These are phyloP conservation scores for Vaucheria bursata DNA, from an alignment of 352 stramenopile species.

Conservation along the genomic window DNA sequence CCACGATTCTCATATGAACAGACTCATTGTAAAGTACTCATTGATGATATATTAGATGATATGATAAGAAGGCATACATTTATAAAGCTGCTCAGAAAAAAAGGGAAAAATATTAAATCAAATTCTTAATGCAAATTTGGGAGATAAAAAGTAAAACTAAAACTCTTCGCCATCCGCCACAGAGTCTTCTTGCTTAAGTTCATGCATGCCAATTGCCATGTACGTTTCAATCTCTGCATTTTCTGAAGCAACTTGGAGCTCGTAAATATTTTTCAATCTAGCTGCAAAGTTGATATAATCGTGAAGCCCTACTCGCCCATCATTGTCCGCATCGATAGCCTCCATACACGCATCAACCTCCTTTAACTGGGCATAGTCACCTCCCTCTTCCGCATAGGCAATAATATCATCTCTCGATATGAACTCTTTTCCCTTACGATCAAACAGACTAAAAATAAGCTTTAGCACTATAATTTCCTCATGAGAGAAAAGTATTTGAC, in stretches of 20 bases:
- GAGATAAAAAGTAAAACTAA: too few species aligned
- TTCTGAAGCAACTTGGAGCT: slow-evolving; percentile 19
- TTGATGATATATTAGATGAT: too few species aligned
- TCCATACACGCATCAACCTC: slow-evolving; percentile 47
- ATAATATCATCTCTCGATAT: slow-evolving; percentile 45
- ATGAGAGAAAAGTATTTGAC: slow-evolving; percentile 45
- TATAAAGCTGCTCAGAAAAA: too few species aligned
- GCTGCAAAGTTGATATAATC: slow-evolving; percentile 52
- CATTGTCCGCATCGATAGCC: slow-evolving; percentile 43
- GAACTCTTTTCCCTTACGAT: slow-evolving; percentile 41
- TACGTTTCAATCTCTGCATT: too few species aligned
- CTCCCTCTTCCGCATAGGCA: slow-evolving; percentile 40
- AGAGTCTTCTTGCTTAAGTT: too few species aligned
- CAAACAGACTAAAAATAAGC: slow-evolving; percentile 45
- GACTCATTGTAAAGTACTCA: too few species aligned
- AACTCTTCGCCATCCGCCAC: too few species aligned
- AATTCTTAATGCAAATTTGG: too few species aligned
- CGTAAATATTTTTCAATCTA: slow-evolving; percentile 38
- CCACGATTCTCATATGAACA: too few species aligned
- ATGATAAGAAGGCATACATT: too few species aligned
- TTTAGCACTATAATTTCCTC: slow-evolving; percentile 49
- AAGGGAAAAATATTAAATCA: too few species aligned
- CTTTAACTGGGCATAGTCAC: slow-evolving; percentile 43
- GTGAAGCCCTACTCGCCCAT: slow-evolving; percentile 41
- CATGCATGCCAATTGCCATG: too few species aligned